Percentiles rank a stretch among this genome's conserved stretches.
Evolutionary conservation across 2,329 filamentous ascomycete genomes (phyloP).

Genomic region (Paecilomyces sp.): DNA sequence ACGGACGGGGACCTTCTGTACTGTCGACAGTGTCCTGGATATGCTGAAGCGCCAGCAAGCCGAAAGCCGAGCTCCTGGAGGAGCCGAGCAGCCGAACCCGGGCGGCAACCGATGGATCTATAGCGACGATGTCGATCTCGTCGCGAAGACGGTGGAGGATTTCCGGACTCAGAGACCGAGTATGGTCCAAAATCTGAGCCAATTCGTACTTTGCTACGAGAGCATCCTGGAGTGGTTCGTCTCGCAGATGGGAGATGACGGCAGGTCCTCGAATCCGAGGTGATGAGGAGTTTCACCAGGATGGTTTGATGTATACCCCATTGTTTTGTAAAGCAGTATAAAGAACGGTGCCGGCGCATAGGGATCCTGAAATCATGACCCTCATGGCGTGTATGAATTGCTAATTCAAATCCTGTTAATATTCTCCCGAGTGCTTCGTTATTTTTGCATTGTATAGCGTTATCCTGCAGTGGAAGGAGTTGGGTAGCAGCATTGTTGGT

Average conservation of each 20-base stretch:
- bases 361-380: not conserved
- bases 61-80: constrained; percentile 16
- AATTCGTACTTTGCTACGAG: constrained; percentile 96
- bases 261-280: not conserved
- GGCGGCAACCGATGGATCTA: constrained; percentile 56
- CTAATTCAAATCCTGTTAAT: not conserved
- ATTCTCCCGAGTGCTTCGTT: not conserved
- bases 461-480: not conserved
- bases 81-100: constrained; percentile 7
- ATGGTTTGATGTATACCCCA: not conserved
- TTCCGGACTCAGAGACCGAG: constrained; percentile 82
- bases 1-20: constrained; percentile 92
- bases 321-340: not conserved
- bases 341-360: not conserved
- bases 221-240: constrained; percentile 82
- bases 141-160: constrained; percentile 82
- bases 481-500: no score
- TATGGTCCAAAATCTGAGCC: constrained; percentile 92
- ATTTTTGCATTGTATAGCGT: not conserved
- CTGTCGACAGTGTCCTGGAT: constrained; percentile 90
- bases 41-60: constrained; percentile 82
- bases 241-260: constrained; percentile 12
- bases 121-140: constrained; percentile 66
- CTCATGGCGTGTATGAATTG: not conserved
- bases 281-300: not conserved